Percentiles rank a stretch among this genome's conserved stretches.
Evolutionary conservation across 1,139 yeast genomes (phyloP).

Genomic region (Dujonia santamariae): DNA sequence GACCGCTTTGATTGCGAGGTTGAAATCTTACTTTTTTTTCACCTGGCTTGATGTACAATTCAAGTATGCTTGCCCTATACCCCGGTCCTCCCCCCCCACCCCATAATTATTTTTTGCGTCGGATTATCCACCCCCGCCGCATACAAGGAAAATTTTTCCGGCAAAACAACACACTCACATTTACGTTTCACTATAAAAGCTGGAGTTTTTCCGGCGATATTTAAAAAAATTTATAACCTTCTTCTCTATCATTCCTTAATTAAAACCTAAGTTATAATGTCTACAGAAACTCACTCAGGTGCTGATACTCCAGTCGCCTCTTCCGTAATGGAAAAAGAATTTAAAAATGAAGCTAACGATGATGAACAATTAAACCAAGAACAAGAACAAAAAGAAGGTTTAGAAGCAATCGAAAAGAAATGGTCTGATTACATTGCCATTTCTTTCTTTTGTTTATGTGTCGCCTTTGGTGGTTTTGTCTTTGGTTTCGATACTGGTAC

Average conservation of each 20-base stretch:
- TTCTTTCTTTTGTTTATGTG: conserved; percentile 36
- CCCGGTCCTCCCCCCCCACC: too few relatives aligned
- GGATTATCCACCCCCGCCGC: too few relatives aligned
- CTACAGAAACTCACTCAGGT: conserved; percentile 24
- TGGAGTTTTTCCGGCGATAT: conserved; percentile 1
- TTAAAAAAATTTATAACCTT: not conserved
- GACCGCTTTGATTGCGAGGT: too few relatives aligned
- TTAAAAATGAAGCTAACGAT: conserved; percentile 15
- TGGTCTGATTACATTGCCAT: conserved; percentile 29
- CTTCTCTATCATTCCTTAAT: not conserved
- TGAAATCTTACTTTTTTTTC: too few relatives aligned
- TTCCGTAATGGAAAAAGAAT: conserved; percentile 22
- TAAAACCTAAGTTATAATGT: conserved; percentile 14
- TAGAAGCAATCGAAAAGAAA: conserved; percentile 23
- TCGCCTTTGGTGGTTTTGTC: conserved; percentile 65
- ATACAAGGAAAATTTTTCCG: too few relatives aligned
- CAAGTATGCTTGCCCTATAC: too few relatives aligned
- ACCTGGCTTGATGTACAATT: too few relatives aligned
- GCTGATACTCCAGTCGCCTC: conserved; percentile 34
- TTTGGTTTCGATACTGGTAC: conserved; percentile 79
- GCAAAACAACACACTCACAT: not conserved
- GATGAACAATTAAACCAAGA: too few relatives aligned
- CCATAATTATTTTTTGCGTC: too few relatives aligned
- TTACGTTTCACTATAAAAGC: conserved; percentile 3
- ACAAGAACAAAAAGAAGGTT: not conserved